phyloP scores from a whole-genome alignment of 495 filamentous ascomycete species.

The Neurospora sp. region DNA sequence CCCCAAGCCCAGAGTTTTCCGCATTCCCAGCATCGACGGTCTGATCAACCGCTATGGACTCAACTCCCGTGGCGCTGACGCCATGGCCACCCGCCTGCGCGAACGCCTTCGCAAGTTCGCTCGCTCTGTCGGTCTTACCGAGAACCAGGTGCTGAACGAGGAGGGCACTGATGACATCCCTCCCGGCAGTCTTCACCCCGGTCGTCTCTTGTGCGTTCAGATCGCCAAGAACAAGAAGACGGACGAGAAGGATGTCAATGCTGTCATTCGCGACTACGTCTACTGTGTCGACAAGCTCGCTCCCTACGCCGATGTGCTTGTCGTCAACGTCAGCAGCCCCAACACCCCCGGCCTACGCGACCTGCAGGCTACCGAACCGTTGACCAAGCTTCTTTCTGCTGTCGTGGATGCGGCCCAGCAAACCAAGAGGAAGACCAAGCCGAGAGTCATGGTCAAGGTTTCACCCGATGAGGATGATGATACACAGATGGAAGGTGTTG shows the following conservation, averaged over 20 bases:
- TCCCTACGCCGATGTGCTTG: conserved; percentile 82
- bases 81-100: conserved; percentile 69
- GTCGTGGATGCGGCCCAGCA: conserved; percentile 69
- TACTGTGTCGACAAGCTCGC: conserved; percentile 74
- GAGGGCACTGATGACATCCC: conserved; percentile 47
- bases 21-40: conserved; percentile 67
- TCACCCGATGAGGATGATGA: conserved; percentile 86
- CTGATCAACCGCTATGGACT: conserved; percentile 94
- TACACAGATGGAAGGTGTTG: conserved; percentile 75
- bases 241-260: conserved; percentile 70
- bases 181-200: conserved; percentile 64
- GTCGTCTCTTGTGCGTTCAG: conserved; percentile 79
- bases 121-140: conserved; percentile 55
- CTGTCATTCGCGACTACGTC: conserved; percentile 76
- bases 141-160: conserved; percentile 63
- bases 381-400: conserved; percentile 67
- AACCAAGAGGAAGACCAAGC: conserved; percentile 59
- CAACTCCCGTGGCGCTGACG: conserved; percentile 81
- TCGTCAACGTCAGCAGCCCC: conserved; percentile 93
- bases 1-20: conserved; percentile 76
- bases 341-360: conserved; percentile 87
- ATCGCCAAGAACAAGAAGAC: conserved; percentile 95
- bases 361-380: conserved; percentile 69
- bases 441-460: conserved; percentile 92
- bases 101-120: conserved; percentile 71